Base-by-base conservation (phyloP, 139 green algal genomes). In the Micractinium conductrix region DNA sequence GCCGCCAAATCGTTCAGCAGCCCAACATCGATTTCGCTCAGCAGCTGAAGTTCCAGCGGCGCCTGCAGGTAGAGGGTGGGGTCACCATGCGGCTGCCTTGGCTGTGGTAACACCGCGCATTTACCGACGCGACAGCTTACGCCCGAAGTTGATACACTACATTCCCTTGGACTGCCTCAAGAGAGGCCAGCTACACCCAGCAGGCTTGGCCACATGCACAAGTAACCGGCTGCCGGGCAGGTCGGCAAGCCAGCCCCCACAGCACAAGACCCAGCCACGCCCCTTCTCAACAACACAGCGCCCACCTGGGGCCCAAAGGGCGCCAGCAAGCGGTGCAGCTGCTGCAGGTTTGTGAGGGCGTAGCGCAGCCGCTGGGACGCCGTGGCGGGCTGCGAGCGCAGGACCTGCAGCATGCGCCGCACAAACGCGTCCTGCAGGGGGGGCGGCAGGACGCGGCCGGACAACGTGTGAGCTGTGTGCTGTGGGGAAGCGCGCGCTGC, bases 281-380 rank as follows among this genome's bases (percentile, higher is more conserved):
- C n/a, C n/a, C n/a, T n/a, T n/a, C n/a, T n/a, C n/a, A n/a, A n/a
- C n/a, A n/a, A n/a, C n/a, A n/a, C n/a, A n/a, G n/a, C n/a, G n/a
- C n/a, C n/a, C n/a, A n/a, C n/a, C n/a, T n/a, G 85, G 21, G 72
- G 68, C 48, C 72, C 80, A 84, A 84, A 89, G 44, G 76, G 69
- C 24, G 26, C 55, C 73, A 84, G 63, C 60, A 89, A 35, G 22
- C 24, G 28, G 24, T 84, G 78, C 79, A 89, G 65, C 69, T 87
- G 63, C 42, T 80, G 45, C 48, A 89, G 22, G 70, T 89, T 89
- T 38, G 7, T 72, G 58, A 78, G 73, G 33, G 60, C 50, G 12
- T 30, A 8, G 48, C 48, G 24, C 38, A 44, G 40, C 24, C 72
- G 72, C 74, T 70, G 70, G 14, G 26, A 16, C 14, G 70, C 68